Percentiles rank a stretch among this genome's conserved stretches.
These are phyloP conservation scores for Cadophora sp. DNA, from an alignment of 2,329 filamentous ascomycete genomes.

Conservation along the genomic window DNA sequence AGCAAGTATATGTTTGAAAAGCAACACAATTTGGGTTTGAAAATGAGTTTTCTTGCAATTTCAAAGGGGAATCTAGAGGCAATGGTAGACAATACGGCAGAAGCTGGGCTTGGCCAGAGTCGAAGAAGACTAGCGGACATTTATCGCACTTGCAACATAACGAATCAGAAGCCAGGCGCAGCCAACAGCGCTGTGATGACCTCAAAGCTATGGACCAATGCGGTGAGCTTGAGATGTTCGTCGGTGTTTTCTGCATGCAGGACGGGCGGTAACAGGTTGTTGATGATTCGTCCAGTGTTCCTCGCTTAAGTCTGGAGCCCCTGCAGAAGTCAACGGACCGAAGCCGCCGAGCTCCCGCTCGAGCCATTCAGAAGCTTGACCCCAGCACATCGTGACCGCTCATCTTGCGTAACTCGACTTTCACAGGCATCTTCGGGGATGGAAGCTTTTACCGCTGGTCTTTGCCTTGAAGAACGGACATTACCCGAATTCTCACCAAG, in stretches of 20 bases:
- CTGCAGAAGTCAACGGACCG: constrained; percentile 28
- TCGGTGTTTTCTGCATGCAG: constrained; percentile 29
- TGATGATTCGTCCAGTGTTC: constrained; percentile 37
- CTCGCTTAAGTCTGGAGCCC: constrained; percentile 29
- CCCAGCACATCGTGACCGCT: constrained; percentile 4
- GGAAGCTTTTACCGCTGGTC: constrained; percentile 9
- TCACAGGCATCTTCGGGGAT: neutral
- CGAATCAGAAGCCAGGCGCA: constrained; percentile 30
- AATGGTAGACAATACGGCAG: constrained; percentile 5
- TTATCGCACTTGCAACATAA: constrained; percentile 9
- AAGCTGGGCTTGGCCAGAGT: constrained; percentile 14
- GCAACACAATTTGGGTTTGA: neutral
- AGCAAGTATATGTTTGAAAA: neutral
- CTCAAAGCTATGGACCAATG: constrained; percentile 28
- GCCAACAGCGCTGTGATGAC: constrained; percentile 27
- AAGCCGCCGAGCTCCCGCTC: constrained; percentile 33
- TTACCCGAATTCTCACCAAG: neutral
- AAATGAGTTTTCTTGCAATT: constrained; percentile 11
- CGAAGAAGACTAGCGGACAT: constrained; percentile 10
- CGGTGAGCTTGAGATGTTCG: constrained; percentile 14
- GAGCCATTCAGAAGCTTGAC: constrained; percentile 21
- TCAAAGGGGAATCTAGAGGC: neutral
- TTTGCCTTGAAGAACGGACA: constrained; percentile 3
- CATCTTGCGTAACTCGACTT: constrained; percentile 10
- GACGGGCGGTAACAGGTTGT: constrained; percentile 41